A percentile compares a stretch with the other conserved stretches of the same genome.
These are phyloP conservation scores for Fusarium haematococcum DNA, from an alignment of 2,329 filamentous ascomycete species.

Conservation along the genomic window DNA sequence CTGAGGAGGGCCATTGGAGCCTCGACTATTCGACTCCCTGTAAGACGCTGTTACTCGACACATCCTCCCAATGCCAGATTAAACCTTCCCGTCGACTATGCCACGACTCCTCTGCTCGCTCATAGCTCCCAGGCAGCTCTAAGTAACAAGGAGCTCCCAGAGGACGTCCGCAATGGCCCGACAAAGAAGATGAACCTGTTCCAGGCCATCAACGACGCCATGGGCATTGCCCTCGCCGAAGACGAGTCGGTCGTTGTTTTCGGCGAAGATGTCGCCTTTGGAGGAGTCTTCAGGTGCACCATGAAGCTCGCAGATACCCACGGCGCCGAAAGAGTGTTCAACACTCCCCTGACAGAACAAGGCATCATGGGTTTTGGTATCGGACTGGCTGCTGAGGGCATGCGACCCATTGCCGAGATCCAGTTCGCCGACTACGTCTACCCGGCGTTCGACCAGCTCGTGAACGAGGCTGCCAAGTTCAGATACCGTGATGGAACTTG, in stretches of 20 bases:
- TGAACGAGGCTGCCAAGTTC: conserved; percentile 92
- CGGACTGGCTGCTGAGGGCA: conserved; percentile 88
- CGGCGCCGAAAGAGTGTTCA: conserved; percentile 91
- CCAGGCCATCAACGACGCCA: conserved; percentile 91
- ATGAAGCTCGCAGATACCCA: conserved; percentile 91
- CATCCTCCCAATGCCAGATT: conserved; percentile 73
- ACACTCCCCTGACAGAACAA: conserved; percentile 94
- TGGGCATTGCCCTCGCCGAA: conserved; percentile 82
- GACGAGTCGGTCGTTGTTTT: conserved; percentile 92
- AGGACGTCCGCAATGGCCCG: conserved; percentile 72
- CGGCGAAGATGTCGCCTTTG: conserved; percentile 96
- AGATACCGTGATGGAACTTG: conserved; percentile 77
- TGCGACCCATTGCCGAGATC: conserved; percentile 93
- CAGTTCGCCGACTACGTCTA: conserved; percentile 97
- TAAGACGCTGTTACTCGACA: conserved; percentile 61
- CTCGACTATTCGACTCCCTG: conserved; percentile 30
- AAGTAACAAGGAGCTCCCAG: conserved; percentile 76
- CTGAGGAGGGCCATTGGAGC: conserved; percentile 41
- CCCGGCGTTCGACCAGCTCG: conserved; percentile 92
- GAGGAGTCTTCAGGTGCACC: conserved; percentile 94
- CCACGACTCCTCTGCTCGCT: conserved; percentile 81
- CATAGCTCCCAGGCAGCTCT: conserved; percentile 82
- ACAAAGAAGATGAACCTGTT: conserved; percentile 94
- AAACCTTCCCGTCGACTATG: conserved; percentile 90
- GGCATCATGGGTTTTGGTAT: conserved; percentile 95